phyloP scores from a whole-genome alignment of 306 rosid species.

The Bauhinia variegata region DNA sequence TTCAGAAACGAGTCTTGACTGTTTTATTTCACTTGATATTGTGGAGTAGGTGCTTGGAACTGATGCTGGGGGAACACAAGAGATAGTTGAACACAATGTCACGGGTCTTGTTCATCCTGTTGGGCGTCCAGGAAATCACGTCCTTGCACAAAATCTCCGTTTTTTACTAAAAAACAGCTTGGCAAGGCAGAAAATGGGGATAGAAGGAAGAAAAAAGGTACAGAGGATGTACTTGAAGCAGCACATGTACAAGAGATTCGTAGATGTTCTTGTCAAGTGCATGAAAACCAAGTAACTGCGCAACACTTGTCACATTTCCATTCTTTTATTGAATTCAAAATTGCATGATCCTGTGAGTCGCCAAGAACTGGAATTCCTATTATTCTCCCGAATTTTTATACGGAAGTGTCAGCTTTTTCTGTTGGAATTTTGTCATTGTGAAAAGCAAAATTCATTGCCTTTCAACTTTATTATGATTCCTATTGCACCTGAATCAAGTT shows the following conservation, averaged over 20 bases:
- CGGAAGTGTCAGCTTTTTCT: too few species aligned
- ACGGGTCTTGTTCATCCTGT: conserved; percentile 82
- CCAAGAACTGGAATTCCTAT: background rate
- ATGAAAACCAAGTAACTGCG: conserved; percentile 62
- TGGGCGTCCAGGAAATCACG: conserved; percentile 58
- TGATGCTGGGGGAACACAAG: conserved; percentile 84
- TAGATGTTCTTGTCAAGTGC: conserved; percentile 71
- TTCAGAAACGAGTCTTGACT: conserved; percentile 6
- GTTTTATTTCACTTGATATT: conserved; percentile 17
- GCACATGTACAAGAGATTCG: conserved; percentile 81
- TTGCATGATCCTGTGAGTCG: conserved; percentile 8
- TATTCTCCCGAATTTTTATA: conserved; percentile 19
- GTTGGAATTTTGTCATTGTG: too few species aligned
- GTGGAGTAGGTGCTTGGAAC: conserved; percentile 84
- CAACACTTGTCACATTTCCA: conserved; percentile 11
- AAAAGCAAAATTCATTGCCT: too few species aligned
- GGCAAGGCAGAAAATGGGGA: conserved; percentile 73
- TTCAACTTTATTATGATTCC: too few species aligned
- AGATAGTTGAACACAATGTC: conserved; percentile 82
- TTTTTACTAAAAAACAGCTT: conserved; percentile 61
- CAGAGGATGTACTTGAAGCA: conserved; percentile 75
- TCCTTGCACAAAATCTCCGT: conserved; percentile 63
- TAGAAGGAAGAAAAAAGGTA: conserved; percentile 73
- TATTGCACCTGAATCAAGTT: too few species aligned
- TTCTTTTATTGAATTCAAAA: conserved; percentile 46